Evolutionary conservation across 2,329 filamentous ascomycete species (phyloP).

Genomic region (Aspergillus uvarum): DNA sequence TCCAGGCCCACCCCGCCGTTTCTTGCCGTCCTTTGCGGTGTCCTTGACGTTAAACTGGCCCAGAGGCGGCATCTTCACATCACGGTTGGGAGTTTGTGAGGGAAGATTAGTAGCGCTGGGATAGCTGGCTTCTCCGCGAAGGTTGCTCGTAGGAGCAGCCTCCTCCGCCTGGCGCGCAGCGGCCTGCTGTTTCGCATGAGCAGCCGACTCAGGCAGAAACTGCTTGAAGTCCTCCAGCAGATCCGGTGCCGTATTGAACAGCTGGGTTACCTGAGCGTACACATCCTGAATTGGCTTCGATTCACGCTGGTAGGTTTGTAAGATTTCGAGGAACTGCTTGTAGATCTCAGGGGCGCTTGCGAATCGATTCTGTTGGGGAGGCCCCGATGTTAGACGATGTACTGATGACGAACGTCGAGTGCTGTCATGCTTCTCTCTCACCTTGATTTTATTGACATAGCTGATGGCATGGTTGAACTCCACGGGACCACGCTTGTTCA

Average conservation of each 20-base stretch:
- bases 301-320: slow-evolving; percentile 97
- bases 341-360: slow-evolving; percentile 96
- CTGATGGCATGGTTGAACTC: slow-evolving; percentile 99
- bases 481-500: slow-evolving; percentile 88
- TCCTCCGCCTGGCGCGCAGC: slow-evolving; percentile 66
- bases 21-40: slow-evolving; percentile 86
- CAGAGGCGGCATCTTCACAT: slow-evolving; percentile 78
- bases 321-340: slow-evolving; percentile 96
- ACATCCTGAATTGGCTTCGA: slow-evolving; percentile 98
- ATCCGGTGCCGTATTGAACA: slow-evolving; percentile 92
- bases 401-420: background rate
- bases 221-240: slow-evolving; percentile 98
- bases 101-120: slow-evolving; percentile 43
- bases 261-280: slow-evolving; percentile 89
- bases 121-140: slow-evolving; percentile 55
- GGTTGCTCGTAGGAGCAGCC: slow-evolving; percentile 64
- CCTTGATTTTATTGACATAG: slow-evolving; percentile 99
- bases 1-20: slow-evolving; percentile 65
- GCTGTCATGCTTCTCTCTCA: slow-evolving; percentile 43
- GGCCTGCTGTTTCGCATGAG: slow-evolving; percentile 63
- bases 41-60: slow-evolving; percentile 89
- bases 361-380: slow-evolving; percentile 75
- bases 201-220: slow-evolving; percentile 87
- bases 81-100: slow-evolving; percentile 52
- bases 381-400: background rate